Evolutionary conservation across 441 rosid species (phyloP).

Genomic region (Macaranga tanarius): DNA sequence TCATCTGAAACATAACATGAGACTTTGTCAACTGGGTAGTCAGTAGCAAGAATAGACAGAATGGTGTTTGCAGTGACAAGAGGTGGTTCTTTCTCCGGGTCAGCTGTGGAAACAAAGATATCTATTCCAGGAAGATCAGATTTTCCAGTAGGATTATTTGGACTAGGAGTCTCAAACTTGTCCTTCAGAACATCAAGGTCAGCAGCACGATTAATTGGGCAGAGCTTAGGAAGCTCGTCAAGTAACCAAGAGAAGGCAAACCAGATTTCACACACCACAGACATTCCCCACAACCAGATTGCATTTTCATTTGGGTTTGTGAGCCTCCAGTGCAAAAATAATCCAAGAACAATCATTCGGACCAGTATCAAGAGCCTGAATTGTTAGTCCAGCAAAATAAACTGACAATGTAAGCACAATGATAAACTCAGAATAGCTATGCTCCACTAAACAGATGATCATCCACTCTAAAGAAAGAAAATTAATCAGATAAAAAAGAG

Average conservation of each 20-base stretch:
- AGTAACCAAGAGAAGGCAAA: conserved; percentile 89
- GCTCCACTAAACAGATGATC: too few species aligned
- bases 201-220: conserved; percentile 70
- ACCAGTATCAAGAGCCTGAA: conserved; percentile 56
- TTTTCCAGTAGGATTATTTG: conserved; percentile 62
- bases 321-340: conserved; percentile 77
- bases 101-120: conserved; percentile 87
- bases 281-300: conserved; percentile 89
- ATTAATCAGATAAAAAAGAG: too few species aligned
- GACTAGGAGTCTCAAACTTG: conserved; percentile 64
- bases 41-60: conserved; percentile 79
- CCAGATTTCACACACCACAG: conserved; percentile 85
- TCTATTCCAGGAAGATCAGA: conserved; percentile 90
- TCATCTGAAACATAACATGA: conserved; percentile 90
- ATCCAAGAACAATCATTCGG: conserved; percentile 65
- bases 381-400: background rate
- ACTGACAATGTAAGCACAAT: too few species aligned
- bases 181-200: conserved; percentile 66
- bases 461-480: too few species aligned
- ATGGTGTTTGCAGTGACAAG: conserved; percentile 84
- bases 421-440: too few species aligned
- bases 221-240: conserved; percentile 87
- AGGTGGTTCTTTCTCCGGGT: conserved; percentile 93
- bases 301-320: conserved; percentile 75
- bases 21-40: conserved; percentile 84